Base-by-base conservation (phyloP, 1,139 yeast species). In the Williopsis jadinii region DNA sequence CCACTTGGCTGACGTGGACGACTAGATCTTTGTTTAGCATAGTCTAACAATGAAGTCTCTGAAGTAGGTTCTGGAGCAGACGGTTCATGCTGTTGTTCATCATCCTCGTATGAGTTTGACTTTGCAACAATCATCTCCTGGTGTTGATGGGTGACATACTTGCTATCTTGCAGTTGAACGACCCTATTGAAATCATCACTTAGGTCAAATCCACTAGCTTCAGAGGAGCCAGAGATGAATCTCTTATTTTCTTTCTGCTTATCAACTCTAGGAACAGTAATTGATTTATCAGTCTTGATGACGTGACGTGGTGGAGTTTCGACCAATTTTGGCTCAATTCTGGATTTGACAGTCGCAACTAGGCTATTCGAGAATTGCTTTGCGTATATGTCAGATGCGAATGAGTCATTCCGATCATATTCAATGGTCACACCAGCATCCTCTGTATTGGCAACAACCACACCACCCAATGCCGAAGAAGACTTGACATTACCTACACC, bases 181-280 rank as follows among this genome's bases (percentile, higher is more conserved):
- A 63, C 57, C 36, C 51, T 55, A 30, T 66, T 68, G 47, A 67
- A 61, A 40, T 66, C 70, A 29, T 57, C 56, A 32, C 55, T 57
- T 36, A 67, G 47, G 41, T 67, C 72, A 34, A 67, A 71, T 24
- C 60, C 55, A 30, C 55, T 60, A 15, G 67, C 59, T 10, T 66
- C 66, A 11, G 62, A 56, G 8, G 68, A 68, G 13, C 64, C 63
- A 35, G 62, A 62, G 48, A 61, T 54, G 37, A 68, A 55, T 44
- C 70, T 73, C 26, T 56, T 60, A 9, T 32, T 9, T n/a, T 12
- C 15, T 9, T 13, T 11, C 15, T 32, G 24, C 11, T 8, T 15
- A 4, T 12, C 15, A 11, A 28, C 30, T 11, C 15, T 28, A 4
- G 67, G 33, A 3, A 24, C 11, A 8, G 11, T 28, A 9, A 24